A percentile compares a stretch with the other conserved stretches of the same genome.
Conservation (phyloP, 768 basidiomycete species). For the Rubroboletus satanas region DNA sequence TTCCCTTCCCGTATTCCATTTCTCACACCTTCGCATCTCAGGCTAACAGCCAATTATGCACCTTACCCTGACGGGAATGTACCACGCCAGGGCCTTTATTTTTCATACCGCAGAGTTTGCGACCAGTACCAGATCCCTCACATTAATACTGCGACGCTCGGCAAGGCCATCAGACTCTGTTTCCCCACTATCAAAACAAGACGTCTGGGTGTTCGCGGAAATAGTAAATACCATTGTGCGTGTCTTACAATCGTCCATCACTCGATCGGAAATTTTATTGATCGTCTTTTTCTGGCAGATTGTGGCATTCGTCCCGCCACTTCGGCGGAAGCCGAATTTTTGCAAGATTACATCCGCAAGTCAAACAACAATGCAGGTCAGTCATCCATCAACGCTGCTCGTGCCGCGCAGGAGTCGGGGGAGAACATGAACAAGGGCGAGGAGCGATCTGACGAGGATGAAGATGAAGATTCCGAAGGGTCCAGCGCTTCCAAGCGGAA, state of each 20-base stretch:
- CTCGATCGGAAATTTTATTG: constrained; percentile 29
- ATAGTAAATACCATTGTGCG: constrained; percentile 95
- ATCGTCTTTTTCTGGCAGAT: constrained; percentile 47
- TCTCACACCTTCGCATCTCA: constrained; percentile 33
- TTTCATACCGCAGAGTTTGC: constrained; percentile 87
- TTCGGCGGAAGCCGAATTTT: constrained; percentile 85
- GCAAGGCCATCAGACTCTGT: constrained; percentile 90
- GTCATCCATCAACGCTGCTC: constrained; percentile 69
- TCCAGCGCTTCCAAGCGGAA: constrained; percentile 73
- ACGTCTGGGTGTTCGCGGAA: constrained; percentile 86
- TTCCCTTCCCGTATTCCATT: constrained; percentile 16
- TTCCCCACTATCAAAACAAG: constrained; percentile 95
- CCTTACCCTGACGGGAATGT: constrained; percentile 92
- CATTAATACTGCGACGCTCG: constrained; percentile 93
- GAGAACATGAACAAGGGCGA: constrained; percentile 58
- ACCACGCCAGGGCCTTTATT: constrained; percentile 89
- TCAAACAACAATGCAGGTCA: constrained; percentile 84
- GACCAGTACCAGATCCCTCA: constrained; percentile 92
- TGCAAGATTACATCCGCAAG: constrained; percentile 88
- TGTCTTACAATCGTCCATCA: constrained; percentile 35
- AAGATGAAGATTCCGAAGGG: constrained; percentile 83
- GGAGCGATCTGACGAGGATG: constrained; percentile 77
- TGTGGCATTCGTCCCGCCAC: constrained; percentile 92
- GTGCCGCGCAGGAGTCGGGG: constrained; percentile 65
- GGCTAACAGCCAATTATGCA: constrained; percentile 86